These are phyloP conservation scores for Fonsecaea pugnacius DNA, from an alignment of 2,329 filamentous ascomycete genomes.

Conservation along the genomic window DNA sequence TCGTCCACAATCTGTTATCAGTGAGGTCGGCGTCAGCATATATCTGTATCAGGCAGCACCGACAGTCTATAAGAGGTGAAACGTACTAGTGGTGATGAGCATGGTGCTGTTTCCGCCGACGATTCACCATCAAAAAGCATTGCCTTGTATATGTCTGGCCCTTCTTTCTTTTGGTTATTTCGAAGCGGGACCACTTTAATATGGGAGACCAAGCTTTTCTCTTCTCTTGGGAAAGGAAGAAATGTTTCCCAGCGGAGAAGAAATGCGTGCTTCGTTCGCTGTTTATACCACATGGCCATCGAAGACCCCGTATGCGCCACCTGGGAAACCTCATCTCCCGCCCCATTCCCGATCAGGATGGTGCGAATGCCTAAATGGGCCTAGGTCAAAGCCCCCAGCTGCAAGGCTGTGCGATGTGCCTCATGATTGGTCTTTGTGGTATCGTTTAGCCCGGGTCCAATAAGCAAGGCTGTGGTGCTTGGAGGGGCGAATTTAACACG, in stretches of 20 bases:
- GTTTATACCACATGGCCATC: background rate
- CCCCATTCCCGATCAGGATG: background rate
- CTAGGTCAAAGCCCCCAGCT: background rate
- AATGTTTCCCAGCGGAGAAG: background rate
- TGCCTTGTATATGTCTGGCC: background rate
- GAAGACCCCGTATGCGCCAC: background rate
- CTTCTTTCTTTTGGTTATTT: background rate
- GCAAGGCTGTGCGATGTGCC: background rate
- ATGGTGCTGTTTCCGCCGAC: background rate
- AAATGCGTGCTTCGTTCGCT: background rate
- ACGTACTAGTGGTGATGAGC: background rate
- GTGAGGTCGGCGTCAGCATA: background rate
- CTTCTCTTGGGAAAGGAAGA: background rate
- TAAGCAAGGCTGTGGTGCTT: background rate
- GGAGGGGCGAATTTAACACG: background rate
- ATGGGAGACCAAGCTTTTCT: background rate
- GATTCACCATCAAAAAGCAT: constrained; percentile 1
- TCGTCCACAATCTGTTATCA: background rate
- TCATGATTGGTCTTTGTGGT: background rate
- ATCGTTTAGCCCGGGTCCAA: background rate
- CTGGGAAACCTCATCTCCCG: background rate
- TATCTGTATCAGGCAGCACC: background rate
- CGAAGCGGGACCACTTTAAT: background rate
- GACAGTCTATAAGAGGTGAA: background rate
- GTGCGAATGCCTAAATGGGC: constrained; percentile 11